These are phyloP conservation scores for Brassica juncea DNA, from an alignment of 345 rosid genomes.

Conservation along the genomic window DNA sequence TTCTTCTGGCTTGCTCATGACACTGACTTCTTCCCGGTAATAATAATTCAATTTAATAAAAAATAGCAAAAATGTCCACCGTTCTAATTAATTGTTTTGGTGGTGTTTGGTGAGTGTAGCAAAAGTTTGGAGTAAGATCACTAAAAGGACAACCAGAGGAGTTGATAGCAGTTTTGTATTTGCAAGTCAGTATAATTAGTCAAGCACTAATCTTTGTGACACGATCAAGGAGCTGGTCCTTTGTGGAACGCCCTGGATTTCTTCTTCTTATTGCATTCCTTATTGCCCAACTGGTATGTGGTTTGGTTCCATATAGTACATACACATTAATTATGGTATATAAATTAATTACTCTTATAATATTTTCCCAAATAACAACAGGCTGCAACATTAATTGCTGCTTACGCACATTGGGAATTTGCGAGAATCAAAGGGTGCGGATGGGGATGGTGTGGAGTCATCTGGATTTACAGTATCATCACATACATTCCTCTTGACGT, in stretches of 20 bases:
- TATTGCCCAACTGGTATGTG: conserved; percentile 68
- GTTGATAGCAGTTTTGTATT: conserved; percentile 74
- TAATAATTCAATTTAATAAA: not conserved
- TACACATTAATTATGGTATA: not conserved
- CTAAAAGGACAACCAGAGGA: conserved; percentile 50
- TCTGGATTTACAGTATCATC: conserved; percentile 76
- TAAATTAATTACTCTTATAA: not conserved
- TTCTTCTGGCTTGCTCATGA: conserved; percentile 70
- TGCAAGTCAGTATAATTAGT: conserved; percentile 90
- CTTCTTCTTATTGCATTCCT: conserved; percentile 66
- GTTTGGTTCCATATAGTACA: not conserved
- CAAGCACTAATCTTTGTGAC: conserved; percentile 96
- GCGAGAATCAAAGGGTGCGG: conserved; percentile 73
- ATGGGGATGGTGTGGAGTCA: conserved; percentile 94
- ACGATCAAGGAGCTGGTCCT: conserved; percentile 87
- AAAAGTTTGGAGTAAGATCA: conserved; percentile 66
- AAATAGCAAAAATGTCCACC: not conserved
- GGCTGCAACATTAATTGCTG: conserved; percentile 77
- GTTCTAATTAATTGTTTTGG: not conserved
- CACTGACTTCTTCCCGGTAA: conserved; percentile 69
- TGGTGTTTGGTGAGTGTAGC: conserved; percentile 41
- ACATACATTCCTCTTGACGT: conserved; percentile 78
- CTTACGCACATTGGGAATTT: conserved; percentile 64
- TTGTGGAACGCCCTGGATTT: conserved; percentile 76
- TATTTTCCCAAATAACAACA: conserved; percentile 11